Evolutionary conservation across 2,329 filamentous ascomycete genomes (phyloP), one percentile per base, ranked within the genome.

Genomic region (Alternaria infectoria): DNA sequence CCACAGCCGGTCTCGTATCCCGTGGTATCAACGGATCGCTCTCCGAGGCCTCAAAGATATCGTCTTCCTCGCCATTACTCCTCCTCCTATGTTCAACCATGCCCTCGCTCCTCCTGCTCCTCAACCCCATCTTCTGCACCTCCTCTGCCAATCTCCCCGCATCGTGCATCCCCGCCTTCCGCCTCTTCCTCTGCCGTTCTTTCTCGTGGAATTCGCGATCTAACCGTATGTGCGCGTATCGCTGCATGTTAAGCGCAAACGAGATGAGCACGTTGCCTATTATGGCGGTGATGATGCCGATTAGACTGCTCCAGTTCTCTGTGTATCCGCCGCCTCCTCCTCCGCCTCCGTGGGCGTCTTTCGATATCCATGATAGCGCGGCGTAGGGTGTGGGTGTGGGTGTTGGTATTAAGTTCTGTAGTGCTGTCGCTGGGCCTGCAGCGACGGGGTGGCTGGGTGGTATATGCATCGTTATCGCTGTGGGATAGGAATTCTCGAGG

Each of bases 251-350:
- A 65, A 99, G 88, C 12, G 96, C 96, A 67, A 99, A 89, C 1
- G 95, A 97, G 69, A 99, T 98, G 57, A 99, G 86, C 32, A 97
- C 84, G 75, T 99, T 99, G 59, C 96, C 96, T 55, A 91, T 87
- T 74, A 99, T 96, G 54, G 96, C 94, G 3, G 94, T 97, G 57
- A 95, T 82, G 74, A 99, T 97, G 72, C 96, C 96, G 76, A 99
- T 98, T 57, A 98, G 84, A 25, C 93, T 96, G 50, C 93, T 97
- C 94, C 95, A 98, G 67, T 79, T 79, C 65, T 80, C 81, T 19
- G 68, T 59, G 52, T 74, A 73, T 50, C 63, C 65, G 19, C 45
- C 52, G 9, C 49, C 54, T 0, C 69, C 43, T 30, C 54, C 40
- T 12, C 47, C 59, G 32, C 45, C 52, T 17, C 60, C 65, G n/a